Evolutionary conservation across 257 asterid species (phyloP), one percentile per base, ranked within the genome.

Genomic region (Dorcoceras hygrometricum): DNA sequence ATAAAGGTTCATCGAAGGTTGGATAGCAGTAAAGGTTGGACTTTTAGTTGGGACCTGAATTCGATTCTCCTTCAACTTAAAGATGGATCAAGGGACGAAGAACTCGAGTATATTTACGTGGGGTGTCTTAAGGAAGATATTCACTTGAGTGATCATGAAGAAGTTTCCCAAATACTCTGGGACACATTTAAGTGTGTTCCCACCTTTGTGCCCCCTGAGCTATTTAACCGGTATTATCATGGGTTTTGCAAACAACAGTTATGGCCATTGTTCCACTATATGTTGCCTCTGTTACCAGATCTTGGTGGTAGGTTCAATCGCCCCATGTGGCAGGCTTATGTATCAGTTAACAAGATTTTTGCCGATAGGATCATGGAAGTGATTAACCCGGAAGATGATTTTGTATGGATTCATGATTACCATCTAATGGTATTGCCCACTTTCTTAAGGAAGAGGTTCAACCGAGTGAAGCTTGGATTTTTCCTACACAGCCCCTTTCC

Each of bases 41-140:
- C 73, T 62, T 83, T 83, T 72, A 78, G 71, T 53, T 83, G 88
- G 88, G 88, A 83, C 58, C 83, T 78, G 65, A 80, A 83, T 63
- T 83, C 83, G 12, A 75, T 80, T 62, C 82, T 77, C 25, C 86
- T 73, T 25, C 88, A 78, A 73, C 70, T 83, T 29, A 83, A 71
- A 75, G 88, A 83, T 69, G 83, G 83, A 26, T 66, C 75, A 25
- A 82, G 82, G 28, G 88, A 76, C 59, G 86, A 80, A n/a, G 86
- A 83, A 24, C 67, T 80, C 19, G 88, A 83, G 75, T 73, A 77
- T 34, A 73, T 83, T 67, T 83, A 83, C 22, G 88, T 83, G 57
- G 88, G 88, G 29, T 83, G 86, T 83, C 77, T 83, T 29, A 83
- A 83, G 71, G 88, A 83, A 59, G 88, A 83, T n/a, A 78, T 83